Conservation (phyloP, 495 filamentous ascomycete genomes). For the Daldinia grandis region DNA sequence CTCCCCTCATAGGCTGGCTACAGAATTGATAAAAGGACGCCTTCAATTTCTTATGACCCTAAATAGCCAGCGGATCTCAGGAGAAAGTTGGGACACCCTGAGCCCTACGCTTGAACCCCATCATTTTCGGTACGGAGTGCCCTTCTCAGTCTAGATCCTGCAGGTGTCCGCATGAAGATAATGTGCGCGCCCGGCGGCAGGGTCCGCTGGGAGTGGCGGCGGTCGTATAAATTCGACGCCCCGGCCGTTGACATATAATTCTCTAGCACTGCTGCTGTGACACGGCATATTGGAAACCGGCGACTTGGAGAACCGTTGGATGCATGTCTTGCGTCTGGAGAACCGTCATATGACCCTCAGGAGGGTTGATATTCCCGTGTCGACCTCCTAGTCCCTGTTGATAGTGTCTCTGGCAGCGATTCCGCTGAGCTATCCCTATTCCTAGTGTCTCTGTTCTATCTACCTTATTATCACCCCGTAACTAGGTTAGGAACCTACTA, state of each 20-base stretch:
- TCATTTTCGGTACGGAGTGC: background rate
- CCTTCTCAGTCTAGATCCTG: conserved; percentile 7
- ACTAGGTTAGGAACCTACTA: background rate
- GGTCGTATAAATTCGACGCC: conserved; percentile 1
- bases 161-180: background rate
- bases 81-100: background rate
- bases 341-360: conserved; percentile 28
- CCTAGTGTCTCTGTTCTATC: background rate
- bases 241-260: background rate
- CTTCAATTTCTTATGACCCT: background rate
- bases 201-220: background rate
- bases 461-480: background rate
- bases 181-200: background rate
- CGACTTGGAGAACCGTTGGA: background rate
- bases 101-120: background rate
- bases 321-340: conserved; percentile 26
- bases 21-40: background rate
- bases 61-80: conserved; percentile 1
- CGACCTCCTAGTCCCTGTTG: conserved; percentile 2
- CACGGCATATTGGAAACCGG: conserved; percentile 26
- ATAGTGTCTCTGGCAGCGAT: background rate
- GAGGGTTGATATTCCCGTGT: background rate
- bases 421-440: background rate
- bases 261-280: conserved; percentile 3
- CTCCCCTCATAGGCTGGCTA: background rate